Percentiles rank a stretch among this genome's conserved stretches.
Evolutionary conservation across 208 protist species (phyloP).

Genomic region (Strigomonas galati): DNA sequence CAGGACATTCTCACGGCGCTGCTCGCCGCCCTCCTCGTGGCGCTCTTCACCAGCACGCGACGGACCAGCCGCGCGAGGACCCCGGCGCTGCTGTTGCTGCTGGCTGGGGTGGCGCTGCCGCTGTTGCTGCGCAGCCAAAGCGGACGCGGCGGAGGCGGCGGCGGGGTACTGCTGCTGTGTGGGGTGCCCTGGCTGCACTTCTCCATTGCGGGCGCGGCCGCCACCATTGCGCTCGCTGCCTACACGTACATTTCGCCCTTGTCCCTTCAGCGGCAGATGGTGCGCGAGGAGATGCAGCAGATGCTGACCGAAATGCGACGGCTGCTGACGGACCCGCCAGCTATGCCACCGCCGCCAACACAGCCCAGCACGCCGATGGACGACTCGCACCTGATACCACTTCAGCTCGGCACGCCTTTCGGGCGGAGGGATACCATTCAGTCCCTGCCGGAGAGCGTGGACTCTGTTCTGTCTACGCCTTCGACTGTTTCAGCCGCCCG

Average conservation of each 20-base stretch:
- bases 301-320: conserved; percentile 20
- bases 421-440: not conserved
- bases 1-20: conserved; percentile 20
- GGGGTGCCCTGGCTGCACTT: conserved; percentile 23
- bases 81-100: conserved; percentile 39
- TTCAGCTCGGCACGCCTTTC: not conserved
- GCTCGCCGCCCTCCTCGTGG: conserved; percentile 18
- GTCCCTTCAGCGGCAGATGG: conserved; percentile 22
- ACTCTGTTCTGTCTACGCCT: not conserved
- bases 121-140: conserved; percentile 29
- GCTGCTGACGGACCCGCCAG: not conserved
- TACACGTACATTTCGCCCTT: conserved; percentile 24
- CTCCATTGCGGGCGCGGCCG: conserved; percentile 19
- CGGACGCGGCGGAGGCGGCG: not conserved
- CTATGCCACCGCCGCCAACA: not conserved
- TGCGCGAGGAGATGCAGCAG: conserved; percentile 36
- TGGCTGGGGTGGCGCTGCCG: conserved; percentile 23
- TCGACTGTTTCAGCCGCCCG: not conserved
- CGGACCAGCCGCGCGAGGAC: conserved; percentile 51
- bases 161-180: conserved; percentile 8
- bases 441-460: not conserved
- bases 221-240: conserved; percentile 18
- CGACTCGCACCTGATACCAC: not conserved
- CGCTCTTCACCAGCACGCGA: conserved; percentile 34
- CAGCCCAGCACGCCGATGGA: conserved; percentile 2